Percentiles rank a stretch among this genome's conserved stretches.
Evolutionary conservation across 129 eudicot genomes (phyloP).

Genomic region (Pulicaria dysenterica): DNA sequence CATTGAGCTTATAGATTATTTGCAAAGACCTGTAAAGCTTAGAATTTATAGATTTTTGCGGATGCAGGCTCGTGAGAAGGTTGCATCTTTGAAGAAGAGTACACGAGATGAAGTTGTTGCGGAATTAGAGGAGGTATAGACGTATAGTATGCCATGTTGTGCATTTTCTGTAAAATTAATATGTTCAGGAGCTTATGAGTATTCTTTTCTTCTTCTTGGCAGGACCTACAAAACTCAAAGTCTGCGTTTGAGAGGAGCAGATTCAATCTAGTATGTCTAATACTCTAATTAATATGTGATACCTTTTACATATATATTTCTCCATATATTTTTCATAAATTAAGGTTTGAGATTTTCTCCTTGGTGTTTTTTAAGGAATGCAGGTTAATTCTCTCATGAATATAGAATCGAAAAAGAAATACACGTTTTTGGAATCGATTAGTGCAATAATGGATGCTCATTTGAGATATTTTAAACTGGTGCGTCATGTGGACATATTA

Average conservation of each 20-base stretch:
- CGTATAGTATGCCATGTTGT: constrained; percentile 22
- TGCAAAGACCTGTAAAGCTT: neutral
- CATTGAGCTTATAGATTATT: constrained; percentile 1
- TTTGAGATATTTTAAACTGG: constrained; percentile 93
- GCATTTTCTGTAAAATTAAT: neutral
- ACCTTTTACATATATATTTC: constrained; percentile 6
- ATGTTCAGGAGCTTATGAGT: constrained; percentile 31
- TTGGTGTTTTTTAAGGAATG: constrained; percentile 63
- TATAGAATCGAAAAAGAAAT: constrained; percentile 92
- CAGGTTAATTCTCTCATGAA: constrained; percentile 89
- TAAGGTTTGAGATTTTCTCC: constrained; percentile 43
- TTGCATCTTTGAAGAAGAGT: constrained; percentile 82
- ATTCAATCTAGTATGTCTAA: constrained; percentile 91
- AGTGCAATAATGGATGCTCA: constrained; percentile 99
- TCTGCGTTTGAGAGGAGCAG: constrained; percentile 95
- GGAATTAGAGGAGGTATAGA: constrained; percentile 89
- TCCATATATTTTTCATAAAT: constrained; percentile 15
- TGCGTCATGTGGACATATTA: constrained; percentile 26
- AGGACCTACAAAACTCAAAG: constrained; percentile 90
- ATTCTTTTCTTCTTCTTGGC: constrained; percentile 22
- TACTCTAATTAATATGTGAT: constrained; percentile 26
- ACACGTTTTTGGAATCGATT: constrained; percentile 88
- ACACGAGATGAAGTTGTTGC: constrained; percentile 88
- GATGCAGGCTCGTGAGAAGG: constrained; percentile 88
- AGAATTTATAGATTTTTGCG: constrained; percentile 9